Evolutionary conservation across 2,329 filamentous ascomycete genomes (phyloP).

Genomic region (Dothidotthia symphoricarpi): DNA sequence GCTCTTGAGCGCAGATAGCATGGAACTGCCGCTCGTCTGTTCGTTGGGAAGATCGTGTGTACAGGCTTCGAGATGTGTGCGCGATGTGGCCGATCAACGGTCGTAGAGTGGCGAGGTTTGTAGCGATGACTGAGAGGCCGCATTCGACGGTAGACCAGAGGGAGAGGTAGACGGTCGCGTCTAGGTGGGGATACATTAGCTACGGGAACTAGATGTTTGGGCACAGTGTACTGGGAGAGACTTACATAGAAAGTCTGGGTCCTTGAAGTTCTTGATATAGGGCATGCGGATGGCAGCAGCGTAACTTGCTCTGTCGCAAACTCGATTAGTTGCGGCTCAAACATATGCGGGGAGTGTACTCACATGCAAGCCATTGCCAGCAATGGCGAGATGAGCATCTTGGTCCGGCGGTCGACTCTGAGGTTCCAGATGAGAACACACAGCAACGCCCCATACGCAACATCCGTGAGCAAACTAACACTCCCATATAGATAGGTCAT

Average conservation of each 20-base stretch:
- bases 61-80: no score
- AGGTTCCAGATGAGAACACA: slow-evolving; percentile 53
- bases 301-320: slow-evolving; percentile 11
- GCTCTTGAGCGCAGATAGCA: no score
- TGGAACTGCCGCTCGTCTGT: no score
- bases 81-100: slow-evolving; percentile 7
- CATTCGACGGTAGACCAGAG: slow-evolving; percentile 18
- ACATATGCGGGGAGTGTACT: no score
- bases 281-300: slow-evolving; percentile 15
- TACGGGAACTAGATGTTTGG: no score
- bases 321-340: neutral
- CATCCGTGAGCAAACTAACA: slow-evolving; percentile 11
- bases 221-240: neutral
- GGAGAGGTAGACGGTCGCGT: slow-evolving; percentile 15
- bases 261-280: slow-evolving; percentile 14
- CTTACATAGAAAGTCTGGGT: slow-evolving; percentile 18
- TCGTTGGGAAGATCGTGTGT: no score
- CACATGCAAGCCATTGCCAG: slow-evolving; percentile 14
- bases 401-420: slow-evolving; percentile 47
- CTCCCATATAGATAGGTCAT: slow-evolving; percentile 44
- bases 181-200: neutral
- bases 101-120: slow-evolving; percentile 15
- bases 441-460: slow-evolving; percentile 14
- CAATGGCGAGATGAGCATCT: slow-evolving; percentile 10
- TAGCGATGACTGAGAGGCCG: slow-evolving; percentile 12